Evolutionary conservation across 495 filamentous ascomycete species (phyloP), one percentile per base, ranked within the genome.

Genomic region (Xylaria intraflava): DNA sequence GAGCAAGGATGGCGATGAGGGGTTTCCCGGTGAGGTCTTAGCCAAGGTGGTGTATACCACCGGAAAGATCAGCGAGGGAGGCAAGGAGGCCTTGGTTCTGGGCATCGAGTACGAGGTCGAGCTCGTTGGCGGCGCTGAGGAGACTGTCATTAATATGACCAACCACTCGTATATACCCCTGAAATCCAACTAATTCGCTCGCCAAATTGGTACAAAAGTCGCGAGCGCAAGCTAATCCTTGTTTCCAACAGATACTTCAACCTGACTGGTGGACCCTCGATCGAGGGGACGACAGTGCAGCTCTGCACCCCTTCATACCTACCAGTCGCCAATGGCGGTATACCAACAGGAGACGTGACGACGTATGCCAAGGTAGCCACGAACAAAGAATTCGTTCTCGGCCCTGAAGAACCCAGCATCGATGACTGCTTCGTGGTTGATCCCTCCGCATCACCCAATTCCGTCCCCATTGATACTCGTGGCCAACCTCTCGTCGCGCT

Each of bases 401-500:
- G 83, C 6, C 65, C 79, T 0, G 67, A 71, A 6, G 80, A 84
- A 26, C 86, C 89, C 1, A 81, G 85, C 57, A 83, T 96, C 65
- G 92, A 98, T 64, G 84, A 96, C 71, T 93, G 90, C 74, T 95
- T 96, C 73, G 70, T 96, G 55, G 69, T 92, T 53, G 78, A 84
- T 43, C 72, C 84, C 0, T 56, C 73, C 14, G 49, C 62, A 16
- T 60, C 64, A n/a, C 61, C 64, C 0, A 61, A 51, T 30, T 74
- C 72, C 14, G 73, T 94, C 12, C 82, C 85, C 0, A 72, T 92
- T 47, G 91, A 98, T 64, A 96, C 91, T 0, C 86, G 91, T 44
- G 46, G 56, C 6, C 65, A 69, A 54, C 81, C 86, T 0, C 71
- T 96, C 11, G 73, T 76, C 23, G 80, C 73, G 6, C 78, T 87